Evolutionary conservation across 768 basidiomycete species (phyloP).

Genomic region (Lentinula sp.): DNA sequence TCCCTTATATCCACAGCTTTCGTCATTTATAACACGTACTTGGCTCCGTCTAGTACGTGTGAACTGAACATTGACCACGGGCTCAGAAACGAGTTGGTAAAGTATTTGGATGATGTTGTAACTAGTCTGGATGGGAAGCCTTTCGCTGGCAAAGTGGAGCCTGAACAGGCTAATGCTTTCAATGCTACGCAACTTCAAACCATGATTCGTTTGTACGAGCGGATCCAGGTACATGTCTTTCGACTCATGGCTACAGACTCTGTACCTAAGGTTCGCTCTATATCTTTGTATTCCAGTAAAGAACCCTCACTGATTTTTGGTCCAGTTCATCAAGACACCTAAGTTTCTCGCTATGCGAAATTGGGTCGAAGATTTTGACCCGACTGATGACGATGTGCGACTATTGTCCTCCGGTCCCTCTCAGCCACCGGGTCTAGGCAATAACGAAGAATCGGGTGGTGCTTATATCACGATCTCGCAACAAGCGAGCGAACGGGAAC

Average conservation of each 20-base stretch:
- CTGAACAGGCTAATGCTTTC: conserved; percentile 74
- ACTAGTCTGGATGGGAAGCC: conserved; percentile 68
- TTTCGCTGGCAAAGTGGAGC: conserved; percentile 77
- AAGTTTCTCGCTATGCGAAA: conserved; percentile 75
- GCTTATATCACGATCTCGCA: conserved; percentile 86
- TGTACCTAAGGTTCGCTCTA: conserved; percentile 76
- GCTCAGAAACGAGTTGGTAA: conserved; percentile 88
- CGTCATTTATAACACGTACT: conserved; percentile 89
- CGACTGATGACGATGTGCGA: conserved; percentile 54
- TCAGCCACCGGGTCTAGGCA: conserved; percentile 63
- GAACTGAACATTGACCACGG: conserved; percentile 99
- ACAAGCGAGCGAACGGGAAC: conserved; percentile 68
- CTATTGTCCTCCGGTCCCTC: conserved; percentile 48
- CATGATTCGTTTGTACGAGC: conserved; percentile 89
- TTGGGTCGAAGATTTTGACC: conserved; percentile 73
- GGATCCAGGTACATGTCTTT: conserved; percentile 96
- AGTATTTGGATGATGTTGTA: conserved; percentile 89
- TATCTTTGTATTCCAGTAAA: not conserved
- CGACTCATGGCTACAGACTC: conserved; percentile 98
- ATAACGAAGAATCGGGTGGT: conserved; percentile 69
- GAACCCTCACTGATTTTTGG: not conserved
- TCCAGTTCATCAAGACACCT: conserved; percentile 82
- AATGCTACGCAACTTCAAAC: conserved; percentile 95
- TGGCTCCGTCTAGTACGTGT: conserved; percentile 91
- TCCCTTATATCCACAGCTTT: conserved; percentile 92